Conservation (phyloP, 148 eudicot genomes). For the Limonium bicolor region DNA sequence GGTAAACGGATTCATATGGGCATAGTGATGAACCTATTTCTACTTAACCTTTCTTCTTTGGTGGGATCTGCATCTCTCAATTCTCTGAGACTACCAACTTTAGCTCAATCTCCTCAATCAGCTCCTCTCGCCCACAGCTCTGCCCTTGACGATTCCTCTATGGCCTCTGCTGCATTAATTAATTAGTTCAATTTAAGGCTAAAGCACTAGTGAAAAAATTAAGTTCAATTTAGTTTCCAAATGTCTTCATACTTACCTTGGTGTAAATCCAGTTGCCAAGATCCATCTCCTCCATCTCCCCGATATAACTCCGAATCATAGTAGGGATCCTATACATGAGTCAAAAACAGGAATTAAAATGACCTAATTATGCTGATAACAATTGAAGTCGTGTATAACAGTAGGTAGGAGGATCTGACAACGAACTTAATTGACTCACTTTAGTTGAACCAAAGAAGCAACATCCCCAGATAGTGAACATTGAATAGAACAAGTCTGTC, state of each 20-base stretch:
- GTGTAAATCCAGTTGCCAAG: constrained; percentile 70
- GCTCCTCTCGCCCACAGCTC: constrained; percentile 65
- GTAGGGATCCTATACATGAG: constrained; percentile 54
- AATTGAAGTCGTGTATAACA: too few relatives aligned
- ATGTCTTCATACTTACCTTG: constrained; percentile 27
- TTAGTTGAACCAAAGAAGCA: constrained; percentile 75
- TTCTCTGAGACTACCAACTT: constrained; percentile 59
- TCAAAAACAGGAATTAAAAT: neutral
- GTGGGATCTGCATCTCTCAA: constrained; percentile 36
- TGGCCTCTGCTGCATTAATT: constrained; percentile 52
- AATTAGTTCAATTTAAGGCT: neutral
- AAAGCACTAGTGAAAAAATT: neutral
- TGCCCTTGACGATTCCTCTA: constrained; percentile 62
- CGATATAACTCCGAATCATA: constrained; percentile 70
- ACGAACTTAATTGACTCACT: constrained; percentile 17
- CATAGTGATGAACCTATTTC: too few relatives aligned
- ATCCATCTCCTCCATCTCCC: constrained; percentile 83
- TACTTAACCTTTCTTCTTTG: constrained; percentile 42
- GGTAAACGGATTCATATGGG: too few relatives aligned
- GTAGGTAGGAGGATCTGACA: too few relatives aligned
- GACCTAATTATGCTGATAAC: neutral
- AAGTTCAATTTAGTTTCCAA: neutral
- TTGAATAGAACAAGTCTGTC: constrained; percentile 52
- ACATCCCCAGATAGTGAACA: constrained; percentile 83
- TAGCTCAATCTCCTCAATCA: constrained; percentile 79